A percentile compares a stretch with the other conserved stretches of the same genome.
Evolutionary conservation across 163 green algal species (phyloP).

Genomic region (Chlamydomonas reinhardtii): DNA sequence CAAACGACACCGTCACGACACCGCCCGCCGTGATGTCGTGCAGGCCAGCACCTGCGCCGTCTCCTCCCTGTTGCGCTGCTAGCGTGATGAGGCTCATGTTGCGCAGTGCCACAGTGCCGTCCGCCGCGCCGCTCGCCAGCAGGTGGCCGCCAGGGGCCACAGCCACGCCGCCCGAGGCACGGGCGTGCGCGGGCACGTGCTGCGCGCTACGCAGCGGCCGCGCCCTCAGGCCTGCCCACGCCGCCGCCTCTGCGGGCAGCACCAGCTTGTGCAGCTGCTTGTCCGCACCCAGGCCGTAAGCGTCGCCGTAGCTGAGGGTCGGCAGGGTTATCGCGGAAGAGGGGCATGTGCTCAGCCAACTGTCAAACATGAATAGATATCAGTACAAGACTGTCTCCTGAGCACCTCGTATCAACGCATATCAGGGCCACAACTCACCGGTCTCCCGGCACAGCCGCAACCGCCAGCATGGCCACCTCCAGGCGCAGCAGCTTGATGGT

Average conservation of each 20-base stretch:
- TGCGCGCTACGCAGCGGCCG: slow-evolving; percentile 28
- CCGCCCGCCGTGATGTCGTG: slow-evolving; percentile 47
- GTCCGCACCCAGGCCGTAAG: slow-evolving; percentile 53
- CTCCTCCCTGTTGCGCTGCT: neutral
- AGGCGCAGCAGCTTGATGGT: slow-evolving; percentile 42
- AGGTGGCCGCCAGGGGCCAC: slow-evolving; percentile 13
- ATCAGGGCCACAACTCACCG: neutral
- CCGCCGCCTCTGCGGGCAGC: slow-evolving; percentile 43
- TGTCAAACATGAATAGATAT: too few species aligned
- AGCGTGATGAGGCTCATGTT: slow-evolving; percentile 32
- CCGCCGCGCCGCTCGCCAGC: slow-evolving; percentile 24
- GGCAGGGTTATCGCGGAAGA: too few species aligned
- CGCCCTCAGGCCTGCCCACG: slow-evolving; percentile 48
- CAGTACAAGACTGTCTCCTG: too few species aligned
- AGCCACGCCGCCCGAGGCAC: slow-evolving; percentile 23
- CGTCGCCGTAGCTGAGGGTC: slow-evolving; percentile 26
- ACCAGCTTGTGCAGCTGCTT: slow-evolving; percentile 52
- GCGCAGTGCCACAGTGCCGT: slow-evolving; percentile 36
- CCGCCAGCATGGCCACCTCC: slow-evolving; percentile 48
- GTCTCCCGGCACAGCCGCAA: slow-evolving; percentile 1
- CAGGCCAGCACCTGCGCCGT: neutral
- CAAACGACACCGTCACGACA: slow-evolving; percentile 40
- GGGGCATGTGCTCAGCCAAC: too few species aligned
- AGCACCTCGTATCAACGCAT: too few species aligned
- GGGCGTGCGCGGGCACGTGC: slow-evolving; percentile 7